Base-by-base conservation (phyloP, 345 rosid genomes). In the Gossypioides kirkii region DNA sequence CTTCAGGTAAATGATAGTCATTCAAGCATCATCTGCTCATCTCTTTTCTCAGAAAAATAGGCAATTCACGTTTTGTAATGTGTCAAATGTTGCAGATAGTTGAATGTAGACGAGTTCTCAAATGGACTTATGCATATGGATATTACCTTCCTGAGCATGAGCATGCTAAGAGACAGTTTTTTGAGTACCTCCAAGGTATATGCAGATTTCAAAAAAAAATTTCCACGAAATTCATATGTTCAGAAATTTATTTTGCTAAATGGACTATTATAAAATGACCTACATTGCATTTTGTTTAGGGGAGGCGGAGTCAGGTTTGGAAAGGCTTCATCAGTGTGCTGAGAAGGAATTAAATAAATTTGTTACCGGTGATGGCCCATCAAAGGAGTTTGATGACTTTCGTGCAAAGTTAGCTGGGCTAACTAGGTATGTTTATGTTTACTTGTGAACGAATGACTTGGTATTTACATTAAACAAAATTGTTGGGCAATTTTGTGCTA, bases 121-220 rank as follows among this genome's bases (percentile, higher is more conserved):
- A 96, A 80, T 96, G 99, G 99, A 96, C 99, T 22, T 96, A 96
- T 79, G 92, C 97, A 22, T 96, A 96, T 84, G 99, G 99, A 50
- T 96, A 84, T 85, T 93, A 96, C 81, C 87, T 96, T 47, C 92
- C 89, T 23, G 99, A 93, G 76, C 82, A 84, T 62, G 90, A 93
- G 69, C 94, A 82, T 74, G 99, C 89, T 28, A 96, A 86, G 83
- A 88, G 91, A 77, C 97, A 85, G 70, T 91, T 96, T 81, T 93
- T 96, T 60, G 99, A 93, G 84, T 96, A 93, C 83, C 73, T 96
- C 80, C 99, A 96, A 93, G 99, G 99, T 93, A 79, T 58, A 18
- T 18, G 41, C 16, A n/a, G 60, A 42, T 38, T 56, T 56, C 22
- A 0, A 7, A 32, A 38, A 14, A 71, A 56, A 22, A 8, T 38